Conservation (phyloP, 2,329 filamentous ascomycete genomes). For the Ophiostoma pallidulum region DNA sequence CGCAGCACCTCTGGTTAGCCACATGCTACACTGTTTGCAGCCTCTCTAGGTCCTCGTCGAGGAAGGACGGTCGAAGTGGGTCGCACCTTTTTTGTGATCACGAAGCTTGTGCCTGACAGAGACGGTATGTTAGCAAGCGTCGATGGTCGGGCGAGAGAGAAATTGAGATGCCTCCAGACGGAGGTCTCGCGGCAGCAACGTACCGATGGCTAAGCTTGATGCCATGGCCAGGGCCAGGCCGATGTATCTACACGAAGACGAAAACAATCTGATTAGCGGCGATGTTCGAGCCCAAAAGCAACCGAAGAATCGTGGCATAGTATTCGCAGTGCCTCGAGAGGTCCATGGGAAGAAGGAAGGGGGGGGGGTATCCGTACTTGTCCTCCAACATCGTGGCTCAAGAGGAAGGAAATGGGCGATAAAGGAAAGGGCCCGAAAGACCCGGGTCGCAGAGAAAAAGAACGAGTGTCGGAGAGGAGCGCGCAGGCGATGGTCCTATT, state of each 20-base stretch:
- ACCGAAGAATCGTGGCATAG: background rate
- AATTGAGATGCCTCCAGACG: constrained; percentile 1
- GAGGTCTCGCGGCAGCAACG: constrained; percentile 19
- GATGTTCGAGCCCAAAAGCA: background rate
- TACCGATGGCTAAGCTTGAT: constrained; percentile 69
- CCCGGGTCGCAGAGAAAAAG: too few relatives aligned
- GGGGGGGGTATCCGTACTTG: constrained; percentile 28
- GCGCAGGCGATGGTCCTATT: background rate
- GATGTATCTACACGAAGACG: constrained; percentile 46
- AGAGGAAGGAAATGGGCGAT: background rate
- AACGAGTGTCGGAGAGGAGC: too few relatives aligned
- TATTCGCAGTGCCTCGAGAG: too few relatives aligned
- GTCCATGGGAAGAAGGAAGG: background rate
- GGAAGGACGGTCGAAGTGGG: constrained; percentile 10
- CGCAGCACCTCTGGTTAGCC: constrained; percentile 12
- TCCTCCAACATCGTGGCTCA: constrained; percentile 31
- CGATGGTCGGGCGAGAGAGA: background rate
- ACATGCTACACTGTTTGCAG: too few relatives aligned
- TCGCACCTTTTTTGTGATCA: constrained; percentile 93
- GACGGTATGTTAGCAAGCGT: constrained; percentile 10
- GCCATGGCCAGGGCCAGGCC: constrained; percentile 66
- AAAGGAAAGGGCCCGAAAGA: background rate
- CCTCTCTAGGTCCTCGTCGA: too few relatives aligned
- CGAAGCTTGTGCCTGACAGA: constrained; percentile 76
- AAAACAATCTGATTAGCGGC: background rate